Evolutionary conservation across 257 asterid species (phyloP).

Genomic region (Solanum acaule): DNA sequence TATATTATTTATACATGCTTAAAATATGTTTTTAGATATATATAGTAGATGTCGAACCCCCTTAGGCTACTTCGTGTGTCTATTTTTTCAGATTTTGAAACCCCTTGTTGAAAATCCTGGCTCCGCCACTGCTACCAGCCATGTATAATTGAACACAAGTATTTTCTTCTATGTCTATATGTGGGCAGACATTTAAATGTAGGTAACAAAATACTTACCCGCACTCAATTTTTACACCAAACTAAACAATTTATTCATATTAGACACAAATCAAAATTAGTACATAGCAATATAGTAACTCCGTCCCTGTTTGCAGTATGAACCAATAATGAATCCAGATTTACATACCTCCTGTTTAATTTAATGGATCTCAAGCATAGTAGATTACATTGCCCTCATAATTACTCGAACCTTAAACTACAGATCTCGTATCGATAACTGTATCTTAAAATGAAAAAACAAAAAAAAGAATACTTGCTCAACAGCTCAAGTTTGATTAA

Average conservation of each 20-base stretch:
- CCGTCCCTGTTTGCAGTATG: background rate
- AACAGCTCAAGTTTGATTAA: background rate
- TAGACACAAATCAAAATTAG: background rate
- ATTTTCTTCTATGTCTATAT: constrained; percentile 40
- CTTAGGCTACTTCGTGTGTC: too few species aligned
- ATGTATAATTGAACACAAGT: constrained; percentile 29
- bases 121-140: background rate
- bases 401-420: background rate
- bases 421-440: background rate
- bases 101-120: too few species aligned
- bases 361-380: background rate
- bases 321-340: background rate
- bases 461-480: background rate
- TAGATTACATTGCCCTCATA: background rate
- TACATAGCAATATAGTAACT: background rate
- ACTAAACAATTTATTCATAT: background rate
- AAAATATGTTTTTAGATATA: too few species aligned
- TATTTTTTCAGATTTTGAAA: too few species aligned
- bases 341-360: background rate
- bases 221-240: background rate
- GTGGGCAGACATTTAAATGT: constrained; percentile 8
- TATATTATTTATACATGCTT: too few species aligned
- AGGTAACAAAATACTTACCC: background rate
- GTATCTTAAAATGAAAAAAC: background rate
- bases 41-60: too few species aligned